phyloP scores from a whole-genome alignment of 805 yeast species.

The Metahyphopichia silvanorum region DNA sequence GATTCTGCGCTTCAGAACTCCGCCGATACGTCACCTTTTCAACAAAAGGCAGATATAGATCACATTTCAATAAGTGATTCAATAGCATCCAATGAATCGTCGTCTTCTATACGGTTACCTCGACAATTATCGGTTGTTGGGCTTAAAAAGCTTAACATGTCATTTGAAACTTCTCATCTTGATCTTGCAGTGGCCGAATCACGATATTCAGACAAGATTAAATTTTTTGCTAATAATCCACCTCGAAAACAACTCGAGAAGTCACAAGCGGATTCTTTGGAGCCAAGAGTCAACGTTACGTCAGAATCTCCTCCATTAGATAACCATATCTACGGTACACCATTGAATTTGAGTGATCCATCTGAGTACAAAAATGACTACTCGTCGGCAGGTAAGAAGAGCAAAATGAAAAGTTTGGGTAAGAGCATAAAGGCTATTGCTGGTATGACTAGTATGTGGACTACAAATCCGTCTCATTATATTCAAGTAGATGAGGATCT shows the following conservation, averaged over 20 bases:
- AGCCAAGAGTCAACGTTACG: not conserved
- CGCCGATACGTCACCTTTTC: no score
- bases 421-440: conserved; percentile 29
- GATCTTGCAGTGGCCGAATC: conserved; percentile 21
- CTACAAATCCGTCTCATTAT: conserved; percentile 62
- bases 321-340: conserved; percentile 3
- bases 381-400: conserved; percentile 8
- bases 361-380: conserved; percentile 11
- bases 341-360: conserved; percentile 26
- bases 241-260: not conserved
- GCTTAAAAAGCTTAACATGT: conserved; percentile 30
- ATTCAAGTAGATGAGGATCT: conserved; percentile 34
- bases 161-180: conserved; percentile 26
- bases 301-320: not conserved
- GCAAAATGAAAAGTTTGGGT: conserved; percentile 15
- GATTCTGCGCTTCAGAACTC: no score
- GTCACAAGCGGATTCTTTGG: conserved; percentile 1
- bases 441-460: conserved; percentile 44
- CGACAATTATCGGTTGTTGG: conserved; percentile 29
- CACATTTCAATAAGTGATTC: no score
- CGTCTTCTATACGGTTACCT: conserved; percentile 18
- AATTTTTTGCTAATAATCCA: not conserved
- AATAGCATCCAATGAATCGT: no score
- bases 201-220: conserved; percentile 14
- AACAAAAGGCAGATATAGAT: no score